Base-by-base conservation (phyloP, 2,329 filamentous ascomycete species). In the Aspergillus pseudotamarii region DNA sequence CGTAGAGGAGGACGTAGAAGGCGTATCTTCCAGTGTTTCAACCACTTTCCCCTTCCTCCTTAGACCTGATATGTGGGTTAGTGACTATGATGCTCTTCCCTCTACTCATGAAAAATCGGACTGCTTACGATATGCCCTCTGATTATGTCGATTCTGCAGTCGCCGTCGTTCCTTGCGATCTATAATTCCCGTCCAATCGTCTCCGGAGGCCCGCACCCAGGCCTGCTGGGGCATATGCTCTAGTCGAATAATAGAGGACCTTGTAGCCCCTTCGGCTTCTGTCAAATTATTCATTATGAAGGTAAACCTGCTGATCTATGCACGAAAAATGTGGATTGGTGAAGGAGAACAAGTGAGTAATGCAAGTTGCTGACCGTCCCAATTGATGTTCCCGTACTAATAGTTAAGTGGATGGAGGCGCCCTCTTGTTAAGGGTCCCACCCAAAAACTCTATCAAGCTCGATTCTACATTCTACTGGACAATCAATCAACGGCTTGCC, bases 81-180 rank as follows among this genome's bases (percentile, higher is more conserved):
- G 16, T 48, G n/a, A 6, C 4, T 4, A 21, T 12, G 2, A 4
- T 2, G 1, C 21, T 21, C 19, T 11, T 28, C 21, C 6, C 9
- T 1, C 3, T 48, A 1, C 6, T 30, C 21, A n/a, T 12, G 19
- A 11, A 23, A 8, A 32, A 9, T 30, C 5, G 41, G 4, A 19
- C 2, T n/a, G 58, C 67, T 30, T 60, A 72, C 70, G 65, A 36
- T 69, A 73, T 14, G 65, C 66, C 32, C 72, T 59, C 51, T 73
- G 69, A 53, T 72, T 74, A 41, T 70, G 58, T n/a, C 72, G 65
- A 55, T 74, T 74, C 62, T 74, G 72, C 55, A 73, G 46, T 50
- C 62, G 68, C 28, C 72, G 66, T 30, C 72, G 61, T 50, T 71
- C 61, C 23, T 58, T 67, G 36, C 61, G 68, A 58, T 71, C 62